Conservation (phyloP, 2,329 filamentous ascomycete genomes). For the Magnaporthiopsis poae region DNA sequence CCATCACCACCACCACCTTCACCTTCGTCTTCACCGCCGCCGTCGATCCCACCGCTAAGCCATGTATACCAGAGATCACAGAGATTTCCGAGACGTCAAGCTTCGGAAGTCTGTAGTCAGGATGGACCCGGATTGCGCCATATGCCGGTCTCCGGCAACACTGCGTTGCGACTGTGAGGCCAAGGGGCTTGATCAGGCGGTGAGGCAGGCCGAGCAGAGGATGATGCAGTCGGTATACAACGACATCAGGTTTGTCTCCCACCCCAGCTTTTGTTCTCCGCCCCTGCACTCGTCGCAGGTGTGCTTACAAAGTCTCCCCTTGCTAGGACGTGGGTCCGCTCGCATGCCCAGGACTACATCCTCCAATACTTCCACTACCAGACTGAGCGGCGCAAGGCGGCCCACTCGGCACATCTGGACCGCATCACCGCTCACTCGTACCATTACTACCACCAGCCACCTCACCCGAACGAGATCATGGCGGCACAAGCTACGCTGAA, state of each 20-base stretch:
- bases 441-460: conserved; percentile 47
- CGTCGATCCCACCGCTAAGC: conserved; percentile 10
- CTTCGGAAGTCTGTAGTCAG: conserved; percentile 42
- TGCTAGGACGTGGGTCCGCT: conserved; percentile 51
- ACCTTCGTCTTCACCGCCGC: conserved; percentile 2
- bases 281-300: background rate
- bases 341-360: conserved; percentile 58
- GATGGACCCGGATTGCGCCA: conserved; percentile 62
- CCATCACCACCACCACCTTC: background rate
- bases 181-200: conserved; percentile 52
- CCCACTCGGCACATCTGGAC: conserved; percentile 46
- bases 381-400: conserved; percentile 49
- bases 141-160: conserved; percentile 51
- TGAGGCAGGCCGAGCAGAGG: conserved; percentile 52
- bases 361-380: conserved; percentile 55
- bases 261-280: background rate
- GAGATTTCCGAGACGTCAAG: conserved; percentile 1
- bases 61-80: conserved; percentile 13
- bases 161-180: conserved; percentile 56
- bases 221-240: conserved; percentile 55
- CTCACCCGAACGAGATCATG: conserved; percentile 52
- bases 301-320: conserved; percentile 10
- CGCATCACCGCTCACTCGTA: conserved; percentile 45
- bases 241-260: conserved; percentile 48
- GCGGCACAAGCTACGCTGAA: conserved; percentile 58